These are phyloP conservation scores for Solanum phureja DNA, from an alignment of 257 asterid genomes.

Conservation along the genomic window DNA sequence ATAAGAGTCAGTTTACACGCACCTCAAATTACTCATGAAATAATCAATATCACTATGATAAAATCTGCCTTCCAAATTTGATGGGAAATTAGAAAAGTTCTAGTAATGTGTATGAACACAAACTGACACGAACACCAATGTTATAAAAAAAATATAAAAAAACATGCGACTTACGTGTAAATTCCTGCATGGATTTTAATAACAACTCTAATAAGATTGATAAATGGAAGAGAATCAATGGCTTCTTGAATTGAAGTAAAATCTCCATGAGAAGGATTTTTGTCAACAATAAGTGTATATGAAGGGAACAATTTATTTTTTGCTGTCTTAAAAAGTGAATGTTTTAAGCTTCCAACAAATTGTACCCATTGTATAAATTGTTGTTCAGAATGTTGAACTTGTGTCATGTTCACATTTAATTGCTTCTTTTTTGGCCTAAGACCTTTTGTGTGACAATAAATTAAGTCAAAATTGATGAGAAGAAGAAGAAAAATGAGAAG, in stretches of 20 bases:
- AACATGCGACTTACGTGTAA: slow-evolving; percentile 45
- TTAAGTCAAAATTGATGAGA: slow-evolving; percentile 3
- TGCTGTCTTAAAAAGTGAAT: slow-evolving; percentile 58
- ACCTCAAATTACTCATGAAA: background rate
- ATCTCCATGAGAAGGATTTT: slow-evolving; percentile 58
- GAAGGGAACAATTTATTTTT: slow-evolving; percentile 70
- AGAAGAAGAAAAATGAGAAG: slow-evolving; percentile 11
- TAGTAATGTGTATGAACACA: background rate
- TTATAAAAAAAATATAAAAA: too few species aligned
- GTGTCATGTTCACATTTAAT: slow-evolving; percentile 34
- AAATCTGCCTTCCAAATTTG: background rate
- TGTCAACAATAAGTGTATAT: slow-evolving; percentile 57
- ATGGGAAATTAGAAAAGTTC: background rate
- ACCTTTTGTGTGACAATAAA: slow-evolving; percentile 43
- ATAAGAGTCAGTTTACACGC: background rate
- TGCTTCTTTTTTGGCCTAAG: slow-evolving; percentile 25
- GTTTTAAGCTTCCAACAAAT: slow-evolving; percentile 68
- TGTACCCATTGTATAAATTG: slow-evolving; percentile 82
- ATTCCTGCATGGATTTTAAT: slow-evolving; percentile 82
- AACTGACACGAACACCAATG: background rate
- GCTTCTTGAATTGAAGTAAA: slow-evolving; percentile 83
- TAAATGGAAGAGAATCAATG: slow-evolving; percentile 66
- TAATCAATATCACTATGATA: background rate
- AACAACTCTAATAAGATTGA: slow-evolving; percentile 69
- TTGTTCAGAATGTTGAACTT: slow-evolving; percentile 45